Evolutionary conservation across 2,329 filamentous ascomycete species (phyloP).

Genomic region (Xylariaceae sp.): DNA sequence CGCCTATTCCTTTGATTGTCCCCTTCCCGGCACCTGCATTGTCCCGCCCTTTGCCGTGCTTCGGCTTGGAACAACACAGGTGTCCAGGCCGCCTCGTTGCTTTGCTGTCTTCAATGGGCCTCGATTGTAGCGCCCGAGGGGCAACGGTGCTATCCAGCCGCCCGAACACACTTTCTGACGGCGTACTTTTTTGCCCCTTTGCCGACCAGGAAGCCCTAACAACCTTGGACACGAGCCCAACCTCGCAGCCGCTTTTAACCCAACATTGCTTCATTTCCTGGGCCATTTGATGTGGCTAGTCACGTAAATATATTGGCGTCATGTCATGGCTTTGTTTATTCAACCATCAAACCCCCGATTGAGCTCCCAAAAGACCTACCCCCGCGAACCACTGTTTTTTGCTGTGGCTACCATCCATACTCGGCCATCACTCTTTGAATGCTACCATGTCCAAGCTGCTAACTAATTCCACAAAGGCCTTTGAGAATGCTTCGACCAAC

Average conservation of each 20-base stretch:
- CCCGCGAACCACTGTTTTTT: background rate
- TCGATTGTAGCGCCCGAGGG: background rate
- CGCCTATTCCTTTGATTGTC: constrained; percentile 1
- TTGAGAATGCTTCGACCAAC: constrained; percentile 98
- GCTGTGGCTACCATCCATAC: background rate
- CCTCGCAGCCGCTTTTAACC: constrained; percentile 1
- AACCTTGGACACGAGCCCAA: background rate
- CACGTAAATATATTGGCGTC: background rate
- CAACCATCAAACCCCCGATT: background rate
- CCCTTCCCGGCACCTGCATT: constrained; percentile 1
- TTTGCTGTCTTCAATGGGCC: background rate
- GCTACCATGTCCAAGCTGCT: constrained; percentile 26
- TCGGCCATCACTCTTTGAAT: background rate
- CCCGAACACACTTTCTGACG: constrained; percentile 7
- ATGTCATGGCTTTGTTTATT: background rate
- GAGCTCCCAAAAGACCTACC: background rate
- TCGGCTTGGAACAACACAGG: constrained; percentile 12
- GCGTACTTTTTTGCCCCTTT: background rate
- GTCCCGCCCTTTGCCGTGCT: constrained; percentile 6
- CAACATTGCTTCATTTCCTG: background rate
- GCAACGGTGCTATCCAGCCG: background rate
- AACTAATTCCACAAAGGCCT: constrained; percentile 63
- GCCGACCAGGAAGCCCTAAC: background rate
- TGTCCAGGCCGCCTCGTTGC: background rate
- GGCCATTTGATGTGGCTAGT: background rate